Evolutionary conservation across 805 yeast genomes (phyloP), one percentile per base, ranked within the genome.

Genomic region (Kodamaea hsintzibuensis): DNA sequence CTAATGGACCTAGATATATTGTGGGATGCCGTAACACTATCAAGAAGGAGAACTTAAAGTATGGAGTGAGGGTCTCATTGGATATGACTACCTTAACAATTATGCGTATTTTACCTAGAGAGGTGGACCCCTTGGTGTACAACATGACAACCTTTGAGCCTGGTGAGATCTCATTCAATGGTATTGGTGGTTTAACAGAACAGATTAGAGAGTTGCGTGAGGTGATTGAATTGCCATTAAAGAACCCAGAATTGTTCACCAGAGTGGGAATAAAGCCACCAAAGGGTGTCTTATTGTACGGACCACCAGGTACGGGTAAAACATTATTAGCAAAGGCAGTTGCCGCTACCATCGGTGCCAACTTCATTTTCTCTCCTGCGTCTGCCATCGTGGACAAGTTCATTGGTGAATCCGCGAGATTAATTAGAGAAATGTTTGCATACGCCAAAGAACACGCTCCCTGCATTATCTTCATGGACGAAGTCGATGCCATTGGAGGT

Each of bases 261-360:
- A 85, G 99, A 70, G 97, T 95, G 35, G 99, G 99, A 48, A 95
- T 95, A 72, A 91, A 91, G 68, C 96, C 98, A n/a, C 99, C 99
- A 54, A 95, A 95, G 73, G 99, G 98, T 70, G 98, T 93, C 25
- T 77, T 95, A 57, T 79, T 95, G 50, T 95, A 95, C 68, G 99
- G 99, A 7, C 99, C 99, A 6, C 99, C 99, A 19, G 99, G 99
- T 65, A 95, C 99, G 0, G 98, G 99, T 67, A 93, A 93, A 71
- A 93, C 99, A 0, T 77, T 93, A 55, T 80, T 93, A 66, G 99
- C 99, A 14, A 92, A 95, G 67, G 98, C 98, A 0, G 98, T 92
- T 45, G 98, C 99, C 4, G 98, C 98, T 44, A 95, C 98, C 3
- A 91, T 95, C 65, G 98, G 98, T 53, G 98, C 98, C 38, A 93